Conservation (phyloP, 306 rosid species). For the Gynostemma pentaphyllum region DNA sequence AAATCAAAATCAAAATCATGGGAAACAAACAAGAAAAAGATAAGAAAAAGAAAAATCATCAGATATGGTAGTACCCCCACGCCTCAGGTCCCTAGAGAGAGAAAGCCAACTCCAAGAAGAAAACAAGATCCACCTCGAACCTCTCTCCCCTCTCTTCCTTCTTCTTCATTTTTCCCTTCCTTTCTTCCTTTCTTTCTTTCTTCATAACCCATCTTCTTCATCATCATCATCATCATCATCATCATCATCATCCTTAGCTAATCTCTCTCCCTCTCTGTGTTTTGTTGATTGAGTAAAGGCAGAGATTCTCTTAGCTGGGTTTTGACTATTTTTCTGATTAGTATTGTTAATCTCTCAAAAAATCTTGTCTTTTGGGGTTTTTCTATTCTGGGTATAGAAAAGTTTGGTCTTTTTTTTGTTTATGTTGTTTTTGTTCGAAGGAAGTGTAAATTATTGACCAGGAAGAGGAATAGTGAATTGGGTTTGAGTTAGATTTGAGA, state of each 20-base stretch:
- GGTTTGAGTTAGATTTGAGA: conserved; percentile 11
- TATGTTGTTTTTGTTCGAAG: neutral
- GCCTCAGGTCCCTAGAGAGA: conserved; percentile 5
- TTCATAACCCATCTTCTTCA: neutral
- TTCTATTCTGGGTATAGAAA: neutral
- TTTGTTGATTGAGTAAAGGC: neutral
- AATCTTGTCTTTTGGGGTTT: neutral
- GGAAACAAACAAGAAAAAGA: neutral
- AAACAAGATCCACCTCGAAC: conserved; percentile 98
- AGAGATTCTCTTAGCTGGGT: neutral
- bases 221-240: neutral
- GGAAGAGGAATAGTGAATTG: conserved; percentile 11
- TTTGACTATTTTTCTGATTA: neutral
- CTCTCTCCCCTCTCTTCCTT: conserved; percentile 34
- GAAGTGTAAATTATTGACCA: neutral
- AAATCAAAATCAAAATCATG: neutral
- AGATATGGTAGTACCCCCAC: conserved; percentile 6
- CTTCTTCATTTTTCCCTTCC: neutral
- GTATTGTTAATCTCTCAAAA: neutral
- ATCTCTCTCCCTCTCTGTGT: neutral
- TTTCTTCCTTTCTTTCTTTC: neutral
- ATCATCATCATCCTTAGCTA: neutral
- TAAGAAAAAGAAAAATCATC: neutral
- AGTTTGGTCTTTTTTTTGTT: neutral
- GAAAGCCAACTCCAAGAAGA: conserved; percentile 22